phyloP scores from a whole-genome alignment of 371 early-diverging fungal genomes.

The Lichtheimia hyalospora region DNA sequence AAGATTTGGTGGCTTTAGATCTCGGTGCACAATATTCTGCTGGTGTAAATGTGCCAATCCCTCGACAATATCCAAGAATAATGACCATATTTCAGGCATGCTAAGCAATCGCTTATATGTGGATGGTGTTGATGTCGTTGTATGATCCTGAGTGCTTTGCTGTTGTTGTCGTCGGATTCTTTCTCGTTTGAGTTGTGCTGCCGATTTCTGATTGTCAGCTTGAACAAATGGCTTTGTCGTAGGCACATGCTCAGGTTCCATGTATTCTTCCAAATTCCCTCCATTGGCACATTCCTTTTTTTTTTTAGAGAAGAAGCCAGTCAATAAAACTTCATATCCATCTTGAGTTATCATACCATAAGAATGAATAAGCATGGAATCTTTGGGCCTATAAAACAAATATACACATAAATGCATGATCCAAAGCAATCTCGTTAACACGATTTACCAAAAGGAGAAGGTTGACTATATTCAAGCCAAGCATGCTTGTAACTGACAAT shows the following conservation, averaged over 20 bases:
- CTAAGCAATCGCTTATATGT: slow-evolving; percentile 48
- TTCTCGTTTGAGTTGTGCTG: slow-evolving; percentile 37
- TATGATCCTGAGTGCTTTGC: slow-evolving; percentile 2
- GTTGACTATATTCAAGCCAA: slow-evolving; percentile 84
- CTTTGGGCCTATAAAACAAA: slow-evolving; percentile 60
- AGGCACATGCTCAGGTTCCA: slow-evolving; percentile 36
- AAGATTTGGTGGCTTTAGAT: slow-evolving; percentile 91
- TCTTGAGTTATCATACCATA: slow-evolving; percentile 56
- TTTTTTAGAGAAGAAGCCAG: not conserved
- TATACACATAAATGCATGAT: not conserved
- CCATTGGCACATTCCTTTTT: slow-evolving; percentile 88
- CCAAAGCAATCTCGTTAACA: not conserved
- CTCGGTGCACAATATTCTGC: slow-evolving; percentile 83
- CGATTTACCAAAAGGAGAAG: slow-evolving; percentile 71
- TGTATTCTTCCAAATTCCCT: slow-evolving; percentile 93
- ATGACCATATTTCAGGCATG: slow-evolving; percentile 72
- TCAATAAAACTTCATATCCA: not conserved
- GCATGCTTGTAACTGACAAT: slow-evolving; percentile 94
- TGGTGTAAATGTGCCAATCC: slow-evolving; percentile 88
- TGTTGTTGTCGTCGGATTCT: slow-evolving; percentile 30
- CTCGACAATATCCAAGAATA: slow-evolving; percentile 87
- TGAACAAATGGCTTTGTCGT: not conserved
- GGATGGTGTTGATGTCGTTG: not conserved
- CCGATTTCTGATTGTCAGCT: slow-evolving; percentile 10
- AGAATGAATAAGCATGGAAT: slow-evolving; percentile 95